Evolutionary conservation across 495 filamentous ascomycete species (phyloP), one percentile per base, ranked within the genome.

Genomic region (Massariosphaeria phaeospora): DNA sequence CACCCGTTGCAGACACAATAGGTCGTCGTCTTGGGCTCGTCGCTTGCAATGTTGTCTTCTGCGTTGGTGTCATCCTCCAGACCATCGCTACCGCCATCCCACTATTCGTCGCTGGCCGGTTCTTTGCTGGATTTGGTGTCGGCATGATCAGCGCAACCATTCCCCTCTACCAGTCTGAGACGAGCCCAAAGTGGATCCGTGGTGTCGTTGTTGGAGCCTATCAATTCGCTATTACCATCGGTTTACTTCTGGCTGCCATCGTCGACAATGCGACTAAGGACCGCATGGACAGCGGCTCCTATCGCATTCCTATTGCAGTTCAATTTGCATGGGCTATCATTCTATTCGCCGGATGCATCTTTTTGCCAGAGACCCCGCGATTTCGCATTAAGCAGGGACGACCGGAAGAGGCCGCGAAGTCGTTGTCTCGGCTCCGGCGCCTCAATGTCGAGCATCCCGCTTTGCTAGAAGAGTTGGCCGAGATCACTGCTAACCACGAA

Each of bases 1-100:
- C 84, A 2, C 73, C 67, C 46, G 58, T 85, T 6, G 86, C 82
- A 34, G 89, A 95, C 66, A 70, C 72, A 42, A 74, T 91, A 33
- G 89, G 89, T 59, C 83, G 89, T 64, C 81, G 86, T 15, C 67
- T 79, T 25, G 86, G 76, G 25, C 77, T 95, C 58, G 83, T 74
- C 20, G 78, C 84, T 10, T 62, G 55, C 5, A 76, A 69, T 24
- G 61, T 73, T 27, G 77, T 94, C 44, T 94, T 93, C 70, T 79
- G 73, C 55, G 61, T 93, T 36, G 89, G 89, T 61, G 88, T 93
- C 38, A 79, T 85, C n/a, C 73, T 94, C 10, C 89, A 95, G 67
- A 85, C 83, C 6, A 81, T 76, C 6, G 70, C 86, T n/a, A 70
- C 66, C 12, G 42, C 25, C 7, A 66, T 64, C 15, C 65, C 67